Base-by-base conservation (phyloP, 148 eudicot species). In the Arbutus unedo region DNA sequence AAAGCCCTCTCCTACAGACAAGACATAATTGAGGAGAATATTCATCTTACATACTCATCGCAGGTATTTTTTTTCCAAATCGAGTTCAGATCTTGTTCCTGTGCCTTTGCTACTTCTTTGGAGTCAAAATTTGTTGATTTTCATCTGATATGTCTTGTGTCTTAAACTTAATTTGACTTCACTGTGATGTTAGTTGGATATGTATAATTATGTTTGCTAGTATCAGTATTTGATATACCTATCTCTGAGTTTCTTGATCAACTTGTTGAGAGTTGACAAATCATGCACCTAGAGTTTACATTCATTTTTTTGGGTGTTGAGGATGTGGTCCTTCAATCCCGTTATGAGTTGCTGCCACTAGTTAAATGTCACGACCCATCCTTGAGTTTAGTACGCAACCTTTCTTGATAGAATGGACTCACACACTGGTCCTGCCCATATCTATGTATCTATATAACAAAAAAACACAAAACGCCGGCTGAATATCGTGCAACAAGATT, bases 1-100 rank as follows among this genome's bases (percentile, higher is more conserved):
- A 96, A 93, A 89, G 94, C 99, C 79, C 88, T 96, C 81, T 91
- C 98, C 85, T 94, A 94, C 84, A 90, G 99, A 82, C 99, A 96
- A 85, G 99, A 96, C 68, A 92, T 96, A 84, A 91, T 96, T 81
- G 99, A 96, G 85, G 98, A 96, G 83, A 96, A 96, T 89, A 93
- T 94, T 57, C 95, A 95, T 41, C 92, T 96, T 47, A 81, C 97
- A 14, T 96, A 94, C 89, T 93, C 95, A 76, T 87, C 94, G 77
- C 97, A 96, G 98, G 99, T 96, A 88, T 25, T 43, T 48, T 31
- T 48, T 55, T 74, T 31, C 48, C 47, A 41, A 8, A 54, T 74
- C 44, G 77, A 31, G 59, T 79, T 25, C 60, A 11, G 45, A 13
- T 56, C 64, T 9, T 66, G 21, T 18, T 21, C 25, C 3, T 18